Evolutionary conservation across 2,329 filamentous ascomycete species (phyloP), one percentile per base, ranked within the genome.

Genomic region (Curvularia spicifera): DNA sequence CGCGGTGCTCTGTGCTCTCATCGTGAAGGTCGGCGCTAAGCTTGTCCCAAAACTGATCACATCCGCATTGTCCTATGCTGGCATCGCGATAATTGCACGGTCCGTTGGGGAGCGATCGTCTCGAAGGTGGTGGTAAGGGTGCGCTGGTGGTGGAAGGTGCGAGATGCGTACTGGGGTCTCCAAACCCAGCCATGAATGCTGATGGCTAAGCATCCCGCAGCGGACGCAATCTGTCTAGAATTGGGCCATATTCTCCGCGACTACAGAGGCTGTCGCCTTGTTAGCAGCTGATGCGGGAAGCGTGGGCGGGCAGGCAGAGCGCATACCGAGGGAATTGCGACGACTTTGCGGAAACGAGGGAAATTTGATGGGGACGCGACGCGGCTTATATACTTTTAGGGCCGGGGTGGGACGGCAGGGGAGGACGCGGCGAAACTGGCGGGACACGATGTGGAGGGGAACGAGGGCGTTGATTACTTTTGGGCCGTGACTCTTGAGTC

Each of bases 11-110:
- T 15, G 51, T 53, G 51, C 71, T 73, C 13, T 61, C 68, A 24
- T 71, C 66, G 48, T 77, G 71, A 20, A 76, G 56, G 39, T 76
- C 70, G 49, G 67, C 71, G 47, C 70, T 76, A 44, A 61, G 50
- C 49, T 71, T 72, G 58, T 76, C 73, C 81, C 82, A 85, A 66
- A 85, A 86, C 51, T 82, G 79, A 57, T 78, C 76, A 71, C 84
- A 86, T 44, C 83, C 83, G 73, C 84, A 86, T n/a, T 71, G 69
- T 40, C 82, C 80, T 39, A 70, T 63, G 47, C 71, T 78, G 58
- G 82, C 67, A 60, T 84, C 80, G 65, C 80, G 81, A 71, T 78
- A 83, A 68, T 83, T 82, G 77, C 84, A 86, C 33, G 78, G 74
- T 46, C 84, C 84, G 63, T 71, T 78, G n/a, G 83, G 83, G 15